phyloP scores from a whole-genome alignment of 371 early-diverging fungal genomes.

The Zancudomyces culisetae region DNA sequence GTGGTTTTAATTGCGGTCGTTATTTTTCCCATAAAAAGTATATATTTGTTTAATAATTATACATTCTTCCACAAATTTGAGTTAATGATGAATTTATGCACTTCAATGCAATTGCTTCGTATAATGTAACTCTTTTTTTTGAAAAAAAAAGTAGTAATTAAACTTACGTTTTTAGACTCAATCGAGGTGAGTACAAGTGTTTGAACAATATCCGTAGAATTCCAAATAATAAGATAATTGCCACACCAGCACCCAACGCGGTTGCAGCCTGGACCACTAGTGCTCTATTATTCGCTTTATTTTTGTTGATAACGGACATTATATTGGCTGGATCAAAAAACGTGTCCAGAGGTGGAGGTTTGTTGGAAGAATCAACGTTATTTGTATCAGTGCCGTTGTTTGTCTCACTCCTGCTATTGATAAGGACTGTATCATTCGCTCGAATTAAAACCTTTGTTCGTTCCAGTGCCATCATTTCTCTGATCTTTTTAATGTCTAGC shows the following conservation, averaged over 20 bases:
- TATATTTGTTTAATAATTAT: background rate
- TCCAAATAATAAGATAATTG: slow-evolving; percentile 15
- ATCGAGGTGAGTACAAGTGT: slow-evolving; percentile 23
- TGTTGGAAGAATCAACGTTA: too few species aligned
- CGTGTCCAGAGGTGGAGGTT: background rate
- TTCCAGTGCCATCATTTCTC: too few species aligned
- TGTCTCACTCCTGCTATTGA: too few species aligned
- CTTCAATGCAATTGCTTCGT: background rate
- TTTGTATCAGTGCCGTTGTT: too few species aligned
- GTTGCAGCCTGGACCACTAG: background rate
- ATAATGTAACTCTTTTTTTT: background rate
- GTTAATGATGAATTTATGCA: too few species aligned
- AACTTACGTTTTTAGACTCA: slow-evolving; percentile 16
- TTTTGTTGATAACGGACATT: background rate
- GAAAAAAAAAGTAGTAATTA: background rate
- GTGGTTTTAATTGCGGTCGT: background rate
- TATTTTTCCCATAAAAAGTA: background rate
- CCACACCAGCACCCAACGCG: background rate
- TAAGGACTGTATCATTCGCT: too few species aligned
- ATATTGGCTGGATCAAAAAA: background rate
- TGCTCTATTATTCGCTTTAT: background rate
- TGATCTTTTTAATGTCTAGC: too few species aligned
- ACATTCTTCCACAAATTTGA: too few species aligned
- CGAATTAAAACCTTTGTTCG: too few species aligned
- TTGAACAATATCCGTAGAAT: slow-evolving; percentile 19